Conservation (phyloP, 2,329 filamentous ascomycete genomes). For the Samsoniella hepiali region DNA sequence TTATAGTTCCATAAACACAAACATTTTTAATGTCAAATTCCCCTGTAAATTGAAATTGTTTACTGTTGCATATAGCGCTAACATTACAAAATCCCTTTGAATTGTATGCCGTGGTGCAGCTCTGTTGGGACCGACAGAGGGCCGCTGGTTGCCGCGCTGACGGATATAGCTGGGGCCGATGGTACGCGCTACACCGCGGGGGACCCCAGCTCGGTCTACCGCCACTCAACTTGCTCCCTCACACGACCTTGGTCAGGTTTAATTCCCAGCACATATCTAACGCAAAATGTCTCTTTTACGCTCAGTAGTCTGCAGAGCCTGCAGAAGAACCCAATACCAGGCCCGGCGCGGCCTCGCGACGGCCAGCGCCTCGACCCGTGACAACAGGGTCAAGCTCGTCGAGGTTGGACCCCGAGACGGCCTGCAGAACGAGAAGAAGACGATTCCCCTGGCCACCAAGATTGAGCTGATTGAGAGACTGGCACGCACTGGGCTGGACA, state of each 20-base stretch:
- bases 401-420: slow-evolving; percentile 85
- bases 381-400: slow-evolving; percentile 60
- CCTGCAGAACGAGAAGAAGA: slow-evolving; percentile 78
- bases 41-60: slow-evolving; percentile 9
- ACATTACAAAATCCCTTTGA: not conserved
- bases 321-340: slow-evolving; percentile 33
- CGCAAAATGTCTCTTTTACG: slow-evolving; percentile 35
- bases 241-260: slow-evolving; percentile 8
- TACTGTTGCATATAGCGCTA: not conserved
- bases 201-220: slow-evolving; percentile 12
- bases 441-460: slow-evolving; percentile 69
- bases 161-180: slow-evolving; percentile 17
- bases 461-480: slow-evolving; percentile 71
- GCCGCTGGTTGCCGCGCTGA: slow-evolving; percentile 15
- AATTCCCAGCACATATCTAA: slow-evolving; percentile 12
- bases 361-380: slow-evolving; percentile 32
- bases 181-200: slow-evolving; percentile 17
- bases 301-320: slow-evolving; percentile 38
- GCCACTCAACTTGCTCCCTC: slow-evolving; percentile 14
- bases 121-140: not conserved
- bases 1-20: slow-evolving; percentile 34
- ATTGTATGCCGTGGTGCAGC: not conserved
- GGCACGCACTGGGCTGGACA: slow-evolving; percentile 63
- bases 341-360: slow-evolving; percentile 39
- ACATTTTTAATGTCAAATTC: slow-evolving; percentile 21